Conservation (phyloP, 352 stramenopile species). For the Pythium aquatile region DNA sequence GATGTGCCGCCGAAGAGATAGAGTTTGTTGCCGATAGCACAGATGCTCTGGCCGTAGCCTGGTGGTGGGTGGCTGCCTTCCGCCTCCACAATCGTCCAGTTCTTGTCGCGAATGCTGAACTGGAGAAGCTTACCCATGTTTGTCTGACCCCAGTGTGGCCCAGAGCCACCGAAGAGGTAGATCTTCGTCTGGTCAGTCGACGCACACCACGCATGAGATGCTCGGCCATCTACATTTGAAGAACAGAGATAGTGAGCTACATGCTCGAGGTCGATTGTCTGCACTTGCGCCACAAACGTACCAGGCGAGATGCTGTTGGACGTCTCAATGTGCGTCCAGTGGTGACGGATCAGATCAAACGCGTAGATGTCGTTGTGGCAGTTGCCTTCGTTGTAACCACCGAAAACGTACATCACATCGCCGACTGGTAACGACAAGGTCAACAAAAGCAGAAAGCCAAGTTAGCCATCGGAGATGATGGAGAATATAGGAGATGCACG, state of each 20-base stretch:
- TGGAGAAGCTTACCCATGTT: conserved; percentile 87
- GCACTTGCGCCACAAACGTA: too few species aligned
- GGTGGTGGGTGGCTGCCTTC: conserved; percentile 63
- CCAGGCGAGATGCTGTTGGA: conserved; percentile 68
- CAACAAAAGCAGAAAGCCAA: too few species aligned
- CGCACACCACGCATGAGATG: conserved; percentile 72
- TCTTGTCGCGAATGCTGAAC: conserved; percentile 75
- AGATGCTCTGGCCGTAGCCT: conserved; percentile 76
- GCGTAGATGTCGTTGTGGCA: conserved; percentile 86
- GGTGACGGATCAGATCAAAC: conserved; percentile 76
- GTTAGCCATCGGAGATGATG: neutral
- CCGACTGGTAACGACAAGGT: conserved; percentile 45
- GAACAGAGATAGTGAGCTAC: neutral
- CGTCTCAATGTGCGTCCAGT: conserved; percentile 76
- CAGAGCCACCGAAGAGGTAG: conserved; percentile 76
- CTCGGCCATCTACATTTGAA: conserved; percentile 46
- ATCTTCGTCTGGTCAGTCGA: conserved; percentile 76
- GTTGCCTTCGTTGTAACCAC: conserved; percentile 84
- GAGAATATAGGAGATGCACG: neutral
- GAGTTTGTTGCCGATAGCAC: conserved; percentile 74
- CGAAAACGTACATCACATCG: conserved; percentile 82
- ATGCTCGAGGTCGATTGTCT: too few species aligned
- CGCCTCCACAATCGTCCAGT: conserved; percentile 77
- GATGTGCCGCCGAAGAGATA: conserved; percentile 83
- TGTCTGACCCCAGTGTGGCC: conserved; percentile 80